Conservation (phyloP, 257 asterid genomes). For the Henckelia pumila region DNA sequence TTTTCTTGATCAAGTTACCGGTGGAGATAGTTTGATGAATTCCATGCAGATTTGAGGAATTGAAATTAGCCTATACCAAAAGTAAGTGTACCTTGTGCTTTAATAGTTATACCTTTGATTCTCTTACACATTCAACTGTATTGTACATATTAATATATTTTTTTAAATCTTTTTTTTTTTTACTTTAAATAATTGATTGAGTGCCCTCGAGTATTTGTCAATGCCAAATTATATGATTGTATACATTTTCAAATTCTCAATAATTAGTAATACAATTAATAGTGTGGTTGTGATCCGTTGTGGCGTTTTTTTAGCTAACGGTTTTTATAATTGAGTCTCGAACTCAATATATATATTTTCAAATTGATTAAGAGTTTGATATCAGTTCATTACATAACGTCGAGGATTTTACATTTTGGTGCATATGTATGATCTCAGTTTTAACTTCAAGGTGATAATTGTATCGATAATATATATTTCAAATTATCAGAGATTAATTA, state of each 20-base stretch:
- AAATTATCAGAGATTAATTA: too few species aligned
- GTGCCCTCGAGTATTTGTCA: not conserved
- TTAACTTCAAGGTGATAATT: too few species aligned
- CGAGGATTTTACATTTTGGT: too few species aligned
- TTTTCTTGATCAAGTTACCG: not conserved
- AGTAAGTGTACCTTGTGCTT: not conserved
- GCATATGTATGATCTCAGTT: too few species aligned
- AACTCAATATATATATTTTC: too few species aligned
- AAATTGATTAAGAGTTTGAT: too few species aligned
- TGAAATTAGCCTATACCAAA: not conserved
- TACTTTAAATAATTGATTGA: not conserved
- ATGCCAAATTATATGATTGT: not conserved
- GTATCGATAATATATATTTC: too few species aligned
- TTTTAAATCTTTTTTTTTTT: too few species aligned
- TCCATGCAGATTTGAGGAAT: not conserved
- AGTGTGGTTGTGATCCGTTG: not conserved
- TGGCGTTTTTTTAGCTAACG: too few species aligned
- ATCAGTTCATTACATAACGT: too few species aligned
- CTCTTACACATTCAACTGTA: not conserved
- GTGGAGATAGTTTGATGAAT: not conserved
- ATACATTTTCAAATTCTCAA: not conserved
- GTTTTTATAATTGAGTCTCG: too few species aligned
- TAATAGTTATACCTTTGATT: not conserved
- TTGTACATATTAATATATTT: not conserved
- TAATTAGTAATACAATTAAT: too few species aligned